These are phyloP conservation scores for Mytilinidion resinicola DNA, from an alignment of 495 filamentous ascomycete species.

Conservation along the genomic window DNA sequence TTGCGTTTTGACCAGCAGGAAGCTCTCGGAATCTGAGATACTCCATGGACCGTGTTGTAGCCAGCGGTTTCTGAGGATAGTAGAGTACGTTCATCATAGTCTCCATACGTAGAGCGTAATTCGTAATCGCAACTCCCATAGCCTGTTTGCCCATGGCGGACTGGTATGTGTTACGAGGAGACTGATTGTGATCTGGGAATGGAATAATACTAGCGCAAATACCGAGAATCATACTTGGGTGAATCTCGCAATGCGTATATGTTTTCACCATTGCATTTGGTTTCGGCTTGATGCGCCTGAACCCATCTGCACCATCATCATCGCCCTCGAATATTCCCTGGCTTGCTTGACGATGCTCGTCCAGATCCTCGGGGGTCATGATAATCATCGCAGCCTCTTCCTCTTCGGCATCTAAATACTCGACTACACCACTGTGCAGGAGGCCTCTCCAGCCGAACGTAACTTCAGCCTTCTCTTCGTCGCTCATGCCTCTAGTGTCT, in stretches of 20 bases:
- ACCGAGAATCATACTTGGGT: slow-evolving; percentile 96
- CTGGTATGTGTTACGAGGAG: slow-evolving; percentile 97
- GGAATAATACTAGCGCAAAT: slow-evolving; percentile 99
- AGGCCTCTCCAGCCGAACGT: slow-evolving; percentile 80
- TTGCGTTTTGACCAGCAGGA: slow-evolving; percentile 95
- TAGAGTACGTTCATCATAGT: slow-evolving; percentile 99
- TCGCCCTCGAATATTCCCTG: slow-evolving; percentile 53
- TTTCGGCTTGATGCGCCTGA: slow-evolving; percentile 78
- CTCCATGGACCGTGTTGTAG: slow-evolving; percentile 96
- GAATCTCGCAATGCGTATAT: slow-evolving; percentile 98
- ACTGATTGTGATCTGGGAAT: slow-evolving; percentile 99
- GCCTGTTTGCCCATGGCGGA: slow-evolving; percentile 99
- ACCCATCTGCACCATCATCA: slow-evolving; percentile 56
- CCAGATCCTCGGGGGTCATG: slow-evolving; percentile 94
- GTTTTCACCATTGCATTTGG: slow-evolving; percentile 75
- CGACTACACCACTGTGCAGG: slow-evolving; percentile 71
- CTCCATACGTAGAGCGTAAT: slow-evolving; percentile 93
- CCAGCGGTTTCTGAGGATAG: slow-evolving; percentile 96
- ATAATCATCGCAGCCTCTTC: slow-evolving; percentile 98
- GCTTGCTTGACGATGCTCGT: slow-evolving; percentile 55
- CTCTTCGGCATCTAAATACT: slow-evolving; percentile 96
- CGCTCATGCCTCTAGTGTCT: slow-evolving; percentile 29
- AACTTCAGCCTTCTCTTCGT: slow-evolving; percentile 8
- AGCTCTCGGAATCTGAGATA: slow-evolving; percentile 96
- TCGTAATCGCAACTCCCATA: slow-evolving; percentile 98